phyloP scores from a whole-genome alignment of 768 basidiomycete species.

The Amanita inopinata region DNA sequence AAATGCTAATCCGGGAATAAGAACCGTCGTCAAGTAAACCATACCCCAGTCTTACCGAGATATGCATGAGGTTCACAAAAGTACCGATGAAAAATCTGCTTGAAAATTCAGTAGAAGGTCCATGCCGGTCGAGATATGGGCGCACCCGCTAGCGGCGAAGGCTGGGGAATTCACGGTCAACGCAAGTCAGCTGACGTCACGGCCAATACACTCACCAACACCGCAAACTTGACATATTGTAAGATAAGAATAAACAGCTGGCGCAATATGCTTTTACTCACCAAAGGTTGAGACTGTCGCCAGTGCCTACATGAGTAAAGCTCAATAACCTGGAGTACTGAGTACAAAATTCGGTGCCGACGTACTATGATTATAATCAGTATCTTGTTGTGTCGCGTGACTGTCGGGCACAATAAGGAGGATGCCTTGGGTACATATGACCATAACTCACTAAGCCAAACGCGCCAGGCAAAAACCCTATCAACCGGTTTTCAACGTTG shows the following conservation, averaged over 20 bases:
- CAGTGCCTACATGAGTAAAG: slow-evolving; percentile 6
- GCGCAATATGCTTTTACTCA: slow-evolving; percentile 4
- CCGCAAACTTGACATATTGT: slow-evolving; percentile 11
- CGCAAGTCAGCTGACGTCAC: too few relatives aligned
- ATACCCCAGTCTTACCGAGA: too few relatives aligned
- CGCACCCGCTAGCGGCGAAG: slow-evolving; percentile 22
- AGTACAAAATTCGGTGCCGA: neutral
- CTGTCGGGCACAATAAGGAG: neutral
- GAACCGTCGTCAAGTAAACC: slow-evolving; percentile 6
- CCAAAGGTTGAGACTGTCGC: slow-evolving; percentile 14
- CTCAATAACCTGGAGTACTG: neutral
- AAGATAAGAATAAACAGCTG: neutral
- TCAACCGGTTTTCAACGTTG: neutral
- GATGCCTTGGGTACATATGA: neutral
- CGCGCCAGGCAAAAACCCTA: slow-evolving; percentile 20
- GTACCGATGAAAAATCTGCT: slow-evolving; percentile 17
- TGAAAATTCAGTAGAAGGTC: neutral
- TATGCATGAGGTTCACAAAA: slow-evolving; percentile 18
- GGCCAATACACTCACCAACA: slow-evolving; percentile 5
- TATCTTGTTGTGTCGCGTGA: neutral
- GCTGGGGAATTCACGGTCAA: too few relatives aligned
- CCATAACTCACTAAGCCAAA: slow-evolving; percentile 18
- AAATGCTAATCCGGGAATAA: slow-evolving; percentile 16
- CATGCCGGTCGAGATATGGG: too few relatives aligned
- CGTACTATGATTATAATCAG: neutral